Percentiles rank a stretch among this genome's conserved stretches.
Evolutionary conservation across 2,329 filamentous ascomycete genomes (phyloP).

Genomic region (Ilyonectria sp.): DNA sequence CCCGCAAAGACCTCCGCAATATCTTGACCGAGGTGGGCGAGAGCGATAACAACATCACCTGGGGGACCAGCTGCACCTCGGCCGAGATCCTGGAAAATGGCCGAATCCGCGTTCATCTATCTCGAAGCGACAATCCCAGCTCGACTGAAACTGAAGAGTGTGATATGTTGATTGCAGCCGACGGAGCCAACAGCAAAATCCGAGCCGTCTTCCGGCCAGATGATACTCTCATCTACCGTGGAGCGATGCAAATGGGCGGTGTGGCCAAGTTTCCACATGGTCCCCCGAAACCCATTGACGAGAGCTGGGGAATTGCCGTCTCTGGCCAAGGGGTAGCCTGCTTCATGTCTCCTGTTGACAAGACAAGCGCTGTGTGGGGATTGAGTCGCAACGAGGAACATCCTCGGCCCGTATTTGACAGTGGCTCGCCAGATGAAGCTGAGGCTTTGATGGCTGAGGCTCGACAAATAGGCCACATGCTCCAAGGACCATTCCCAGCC

Average conservation of each 20-base stretch:
- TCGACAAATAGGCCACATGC: conserved; percentile 48
- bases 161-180: conserved; percentile 46
- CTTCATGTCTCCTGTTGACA: conserved; percentile 58
- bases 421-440: conserved; percentile 36
- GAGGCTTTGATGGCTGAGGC: conserved; percentile 49
- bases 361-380: conserved; percentile 56
- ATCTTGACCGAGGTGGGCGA: conserved; percentile 6
- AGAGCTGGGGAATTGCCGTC: conserved; percentile 54
- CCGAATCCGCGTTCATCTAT: conserved; percentile 18
- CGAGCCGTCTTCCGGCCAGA: conserved; percentile 53
- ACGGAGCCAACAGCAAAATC: conserved; percentile 56
- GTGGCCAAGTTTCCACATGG: conserved; percentile 50
- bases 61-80: conserved; percentile 18
- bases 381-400: conserved; percentile 51
- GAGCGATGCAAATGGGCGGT: conserved; percentile 54
- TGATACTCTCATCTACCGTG: conserved; percentile 53
- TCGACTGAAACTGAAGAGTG: conserved; percentile 34
- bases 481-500: conserved; percentile 54
- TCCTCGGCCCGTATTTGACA: conserved; percentile 28
- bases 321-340: conserved; percentile 53
- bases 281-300: conserved; percentile 49
- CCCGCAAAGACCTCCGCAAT: conserved; percentile 15
- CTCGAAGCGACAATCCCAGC: not conserved
- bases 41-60: not conserved
- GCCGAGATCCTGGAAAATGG: conserved; percentile 16